Conservation (phyloP, 23 red algal genomes). For the Gracilaria caudata region DNA sequence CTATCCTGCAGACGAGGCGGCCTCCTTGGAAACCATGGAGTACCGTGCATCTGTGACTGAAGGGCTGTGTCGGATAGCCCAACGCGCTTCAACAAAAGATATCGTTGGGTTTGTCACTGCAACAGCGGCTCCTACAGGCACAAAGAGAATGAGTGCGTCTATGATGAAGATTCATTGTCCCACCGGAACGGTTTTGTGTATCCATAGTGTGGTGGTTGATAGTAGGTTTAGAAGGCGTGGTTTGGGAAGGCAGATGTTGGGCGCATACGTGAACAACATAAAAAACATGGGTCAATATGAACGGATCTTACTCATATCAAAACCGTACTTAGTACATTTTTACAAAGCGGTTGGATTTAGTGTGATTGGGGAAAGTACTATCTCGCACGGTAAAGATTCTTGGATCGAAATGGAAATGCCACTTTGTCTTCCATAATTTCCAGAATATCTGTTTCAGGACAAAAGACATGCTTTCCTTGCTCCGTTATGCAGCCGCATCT, state of each 20-base stretch:
- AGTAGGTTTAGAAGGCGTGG: background rate
- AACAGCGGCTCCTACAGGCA: background rate
- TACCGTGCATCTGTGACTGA: background rate
- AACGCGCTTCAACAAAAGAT: background rate
- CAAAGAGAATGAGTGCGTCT: background rate
- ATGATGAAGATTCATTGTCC: conserved; percentile 21
- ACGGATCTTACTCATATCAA: conserved; percentile 11
- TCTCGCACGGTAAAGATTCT: conserved; percentile 22
- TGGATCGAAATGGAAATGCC: conserved; percentile 26
- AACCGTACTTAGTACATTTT: conserved; percentile 14
- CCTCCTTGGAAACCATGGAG: background rate
- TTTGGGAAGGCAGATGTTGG: background rate
- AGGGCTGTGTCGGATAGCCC: background rate
- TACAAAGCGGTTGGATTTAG: conserved; percentile 23
- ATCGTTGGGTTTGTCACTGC: conserved; percentile 20
- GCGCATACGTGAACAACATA: conserved; percentile 18
- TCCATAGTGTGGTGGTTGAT: conserved; percentile 35
- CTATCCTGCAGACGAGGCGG: conserved; percentile 33
- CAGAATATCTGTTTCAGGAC: too few relatives aligned
- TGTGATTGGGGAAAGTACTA: background rate
- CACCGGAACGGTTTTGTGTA: conserved; percentile 1
- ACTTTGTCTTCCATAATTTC: background rate
- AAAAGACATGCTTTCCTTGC: too few relatives aligned
- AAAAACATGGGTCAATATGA: background rate
- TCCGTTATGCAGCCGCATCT: too few relatives aligned